Base-by-base conservation (phyloP, 2,329 filamentous ascomycete genomes). In the Verticillium klebahnii region DNA sequence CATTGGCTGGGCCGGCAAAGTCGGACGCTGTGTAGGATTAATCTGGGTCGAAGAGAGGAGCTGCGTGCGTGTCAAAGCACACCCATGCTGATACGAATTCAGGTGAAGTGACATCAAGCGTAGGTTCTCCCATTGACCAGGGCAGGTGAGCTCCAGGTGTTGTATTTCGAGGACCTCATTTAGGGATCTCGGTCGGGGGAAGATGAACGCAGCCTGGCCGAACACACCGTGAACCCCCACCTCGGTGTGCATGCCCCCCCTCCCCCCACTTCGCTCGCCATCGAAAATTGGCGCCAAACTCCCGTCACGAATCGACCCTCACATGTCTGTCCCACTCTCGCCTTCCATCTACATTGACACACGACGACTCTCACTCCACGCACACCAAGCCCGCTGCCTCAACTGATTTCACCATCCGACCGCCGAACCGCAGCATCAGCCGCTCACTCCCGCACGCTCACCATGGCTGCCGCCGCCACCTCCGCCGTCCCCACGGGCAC, bases 381-480 rank as follows among this genome's bases (percentile, higher is more conserved):
- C 6, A 17, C 19, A 56, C 58, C 31, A 31, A 15, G 8, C 25
- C 25, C 19, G 29, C 23, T n/a, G 58, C 40, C 6, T 32, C 17
- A 25, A 31, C 23, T 9, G 34, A 6, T 12, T n/a, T 7, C 5
- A 23, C 40, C 40, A n/a, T 5, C 19, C 9, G 4, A 8, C 40
- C 39, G 8, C 36, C 17, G 36, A 39, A 45, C 15, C 17, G 2
- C 39, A 45, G 2, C 39, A 45, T 7, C 39, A 17, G 12, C 32
- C 19, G 29, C 14, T 6, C 34, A 37, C 34, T 19, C 32, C 55
- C 7, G 15, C 17, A 39, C 34, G 19, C 17, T 60, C 59, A 67
- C 15, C 66, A 78, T 78, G 75, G 69, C 75, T 57, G 71, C 71
- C 61, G 69, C 72, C 70, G 36, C 71, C 69, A 64, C 61, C 65